A percentile compares a stretch with the other conserved stretches of the same genome.
Conservation (phyloP, 768 basidiomycete species). For the Piloderma croceum region DNA sequence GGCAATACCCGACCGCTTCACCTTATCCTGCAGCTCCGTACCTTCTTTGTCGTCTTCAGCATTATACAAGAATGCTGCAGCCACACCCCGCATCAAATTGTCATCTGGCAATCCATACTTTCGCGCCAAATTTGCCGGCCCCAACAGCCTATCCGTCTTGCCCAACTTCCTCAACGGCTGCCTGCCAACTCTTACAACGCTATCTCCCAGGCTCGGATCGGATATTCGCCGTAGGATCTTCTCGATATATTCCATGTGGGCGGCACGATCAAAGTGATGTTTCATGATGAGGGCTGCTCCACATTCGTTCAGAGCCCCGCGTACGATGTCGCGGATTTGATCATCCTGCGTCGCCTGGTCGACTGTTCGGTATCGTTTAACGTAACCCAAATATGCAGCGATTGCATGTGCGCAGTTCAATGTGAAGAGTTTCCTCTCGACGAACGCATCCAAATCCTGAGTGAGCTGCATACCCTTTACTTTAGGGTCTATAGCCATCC, state of each 20-base stretch:
- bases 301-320: conserved; percentile 30
- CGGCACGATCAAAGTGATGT: conserved; percentile 12
- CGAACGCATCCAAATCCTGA: conserved; percentile 28
- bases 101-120: conserved; percentile 25
- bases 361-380: conserved; percentile 25
- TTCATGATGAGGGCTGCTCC: conserved; percentile 31
- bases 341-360: conserved; percentile 26
- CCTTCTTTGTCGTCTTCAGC: conserved; percentile 29
- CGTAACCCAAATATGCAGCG: conserved; percentile 33
- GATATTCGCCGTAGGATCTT: conserved; percentile 28
- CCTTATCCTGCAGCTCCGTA: conserved; percentile 23
- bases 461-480: conserved; percentile 29
- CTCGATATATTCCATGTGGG: conserved; percentile 26
- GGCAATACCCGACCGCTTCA: conserved; percentile 24
- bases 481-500: conserved; percentile 15
- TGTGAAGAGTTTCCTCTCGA: conserved; percentile 40
- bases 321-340: conserved; percentile 23
- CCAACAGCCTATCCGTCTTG: conserved; percentile 30
- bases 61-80: conserved; percentile 30
- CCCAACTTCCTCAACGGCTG: conserved; percentile 36
- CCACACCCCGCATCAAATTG: conserved; percentile 29
- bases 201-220: conserved; percentile 32
- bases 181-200: conserved; percentile 31
- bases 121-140: conserved; percentile 30
- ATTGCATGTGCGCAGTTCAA: conserved; percentile 38